Base-by-base conservation (phyloP, 2,329 filamentous ascomycete species). In the Coniochaeta sp. region DNA sequence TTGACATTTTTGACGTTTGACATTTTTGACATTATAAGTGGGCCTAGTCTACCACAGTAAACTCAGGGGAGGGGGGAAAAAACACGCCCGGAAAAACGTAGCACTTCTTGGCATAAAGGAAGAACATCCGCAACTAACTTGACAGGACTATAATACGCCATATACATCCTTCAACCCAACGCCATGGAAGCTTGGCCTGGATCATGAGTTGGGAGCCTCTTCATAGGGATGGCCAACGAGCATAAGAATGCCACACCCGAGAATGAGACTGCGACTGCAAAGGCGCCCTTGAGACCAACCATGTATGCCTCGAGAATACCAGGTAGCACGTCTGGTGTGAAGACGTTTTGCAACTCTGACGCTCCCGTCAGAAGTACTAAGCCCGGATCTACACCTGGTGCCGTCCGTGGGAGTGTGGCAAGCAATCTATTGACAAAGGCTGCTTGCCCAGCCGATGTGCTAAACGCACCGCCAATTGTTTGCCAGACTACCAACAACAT, bases 281-380 rank as follows among this genome's bases (percentile, higher is more conserved):
- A 78, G 4, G 77, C 75, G 8, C 85, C 83, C 64, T 83, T 83
- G 64, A 85, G 82, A 0, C 80, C 81, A 60, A 80, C 71, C 55
- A 80, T 85, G 70, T 89, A 89, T 0, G 81, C 81, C 0, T 65
- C 52, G 10, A 86, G 71, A 34, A 89, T 80, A 0, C 74, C 75
- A 0, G 70, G 65, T 0, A 87, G 67, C 61, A 74, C 74, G 22
- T 79, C 66, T 0, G 70, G 59, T 0, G 76, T 65, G 58, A 88
- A 81, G 2, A 71, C 71, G 1, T 58, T 34, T 60, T 79, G 76
- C 19, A 89, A 70, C 59, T 81, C 75, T 0, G 83, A 83, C 1
- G 76, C 75, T 4, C 76, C 77, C 0, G 71, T 71, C 0, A 62
- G 55, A 5, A 75, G 60, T 0, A 78, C 70, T 4, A 55, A 28